Evolutionary conservation across 768 basidiomycete species (phyloP), one percentile per base, ranked within the genome.

Genomic region (Galerina marginata): DNA sequence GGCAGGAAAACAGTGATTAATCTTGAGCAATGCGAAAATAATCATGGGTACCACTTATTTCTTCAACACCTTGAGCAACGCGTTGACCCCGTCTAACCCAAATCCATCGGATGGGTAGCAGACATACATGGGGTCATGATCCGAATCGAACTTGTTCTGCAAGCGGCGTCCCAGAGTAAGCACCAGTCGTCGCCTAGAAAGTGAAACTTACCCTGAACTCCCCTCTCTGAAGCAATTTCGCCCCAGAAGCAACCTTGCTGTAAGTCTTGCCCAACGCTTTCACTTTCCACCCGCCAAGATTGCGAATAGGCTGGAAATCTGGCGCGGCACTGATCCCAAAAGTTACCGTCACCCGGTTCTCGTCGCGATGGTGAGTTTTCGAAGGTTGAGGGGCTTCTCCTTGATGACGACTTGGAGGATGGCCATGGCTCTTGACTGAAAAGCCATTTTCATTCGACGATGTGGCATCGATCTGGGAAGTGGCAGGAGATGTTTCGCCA

Each of bases 31-130:
- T 20, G 20, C 20, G 20, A 20, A 20, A 20, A 20, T 20, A 20
- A 20, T 20, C 20, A 20, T 1, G 2, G 29, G 29, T 33, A 26
- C 38, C 45, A 15, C 56, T 63, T 71, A 79, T 57, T 79, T 79
- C 58, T 59, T 71, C 54, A 82, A 52, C 16, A 77, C 55, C 61
- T 77, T 81, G 60, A 82, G 65, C 29, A 84, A 56, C 10, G 75
- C 73, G 44, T 81, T 78, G 45, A 81, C 76, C 6, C 79, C 79
- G 39, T 83, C 79, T 6, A 81, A 60, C 14, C 81, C 81, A 56
- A 84, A 82, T 2, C 77, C 80, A 9, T 84, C 76, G 2, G 77
- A 72, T 3, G 83, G 81, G 60, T 82, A 83, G 67, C 82, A 83
- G 9, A 84, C 78, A 61, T 83, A 84, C 78, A 83, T 82, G 2